A percentile compares a stretch with the other conserved stretches of the same genome.
Evolutionary conservation across 202 grass and related monocot genomes (phyloP).

Genomic region (Digitaria exilis): DNA sequence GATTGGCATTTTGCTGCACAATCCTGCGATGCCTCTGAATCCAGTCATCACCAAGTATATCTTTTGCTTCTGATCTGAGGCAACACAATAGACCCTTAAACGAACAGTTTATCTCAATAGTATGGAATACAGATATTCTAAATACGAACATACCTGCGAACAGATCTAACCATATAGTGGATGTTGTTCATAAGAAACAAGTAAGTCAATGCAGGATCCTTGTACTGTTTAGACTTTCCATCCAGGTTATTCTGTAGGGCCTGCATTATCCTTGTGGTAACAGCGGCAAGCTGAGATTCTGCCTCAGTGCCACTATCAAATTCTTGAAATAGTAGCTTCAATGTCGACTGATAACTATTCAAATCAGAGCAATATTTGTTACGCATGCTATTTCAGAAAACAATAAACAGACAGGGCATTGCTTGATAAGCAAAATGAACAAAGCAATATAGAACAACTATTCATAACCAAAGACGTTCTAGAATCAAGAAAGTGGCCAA

Average conservation of each 20-base stretch:
- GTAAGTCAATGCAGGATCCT: constrained; percentile 77
- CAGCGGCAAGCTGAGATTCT: constrained; percentile 84
- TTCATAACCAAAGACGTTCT: constrained; percentile 11
- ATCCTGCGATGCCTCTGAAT: constrained; percentile 97
- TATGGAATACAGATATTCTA: not conserved
- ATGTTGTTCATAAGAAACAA: constrained; percentile 99
- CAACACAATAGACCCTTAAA: constrained; percentile 19
- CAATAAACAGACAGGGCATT: not conserved
- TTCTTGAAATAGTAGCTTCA: constrained; percentile 92
- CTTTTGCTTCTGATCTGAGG: constrained; percentile 94
- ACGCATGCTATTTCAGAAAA: constrained; percentile 28
- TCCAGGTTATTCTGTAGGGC: constrained; percentile 95
- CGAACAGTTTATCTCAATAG: constrained; percentile 11
- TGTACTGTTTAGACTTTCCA: constrained; percentile 94
- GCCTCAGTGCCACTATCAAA: constrained; percentile 64
- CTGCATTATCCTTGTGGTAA: constrained; percentile 98
- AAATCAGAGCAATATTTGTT: constrained; percentile 38
- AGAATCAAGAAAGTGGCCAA: constrained; percentile 11
- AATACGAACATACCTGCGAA: constrained; percentile 72
- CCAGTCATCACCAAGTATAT: constrained; percentile 98
- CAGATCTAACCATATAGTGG: constrained; percentile 96
- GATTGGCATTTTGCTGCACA: constrained; percentile 98
- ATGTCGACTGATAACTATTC: constrained; percentile 84
- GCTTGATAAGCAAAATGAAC: constrained; percentile 20
- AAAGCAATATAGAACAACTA: constrained; percentile 16